These are phyloP conservation scores for Citrus reticulata DNA, from an alignment of 345 rosid species.

Conservation along the genomic window DNA sequence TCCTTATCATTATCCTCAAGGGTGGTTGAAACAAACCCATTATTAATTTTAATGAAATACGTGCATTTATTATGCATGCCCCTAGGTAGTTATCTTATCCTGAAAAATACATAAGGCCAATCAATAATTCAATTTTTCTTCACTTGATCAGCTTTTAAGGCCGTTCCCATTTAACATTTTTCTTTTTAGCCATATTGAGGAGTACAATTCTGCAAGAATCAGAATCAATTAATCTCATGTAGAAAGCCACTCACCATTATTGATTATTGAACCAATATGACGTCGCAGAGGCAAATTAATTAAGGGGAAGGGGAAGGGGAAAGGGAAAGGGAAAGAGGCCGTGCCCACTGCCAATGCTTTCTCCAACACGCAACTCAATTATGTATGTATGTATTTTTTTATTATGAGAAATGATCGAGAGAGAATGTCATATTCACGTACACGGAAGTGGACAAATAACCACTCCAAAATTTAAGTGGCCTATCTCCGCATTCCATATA, in stretches of 20 bases:
- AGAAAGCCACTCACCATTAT: conserved; percentile 4
- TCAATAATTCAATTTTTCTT: background rate
- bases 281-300: background rate
- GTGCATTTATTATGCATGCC: background rate
- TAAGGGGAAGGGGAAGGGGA: too few relatives aligned
- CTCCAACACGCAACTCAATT: conserved; percentile 18
- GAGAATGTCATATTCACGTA: background rate
- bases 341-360: background rate
- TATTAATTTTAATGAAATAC: background rate
- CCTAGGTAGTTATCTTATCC: background rate
- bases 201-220: background rate
- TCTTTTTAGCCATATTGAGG: background rate
- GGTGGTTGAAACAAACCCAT: conserved; percentile 7
- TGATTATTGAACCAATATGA: background rate
- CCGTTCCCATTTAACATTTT: background rate
- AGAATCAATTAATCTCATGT: background rate
- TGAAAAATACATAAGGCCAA: background rate
- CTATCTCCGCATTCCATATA: background rate
- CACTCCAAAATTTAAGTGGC: background rate
- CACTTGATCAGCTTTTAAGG: background rate
- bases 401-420: too few relatives aligned
- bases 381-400: background rate
- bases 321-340: too few relatives aligned
- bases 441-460: conserved; percentile 13
- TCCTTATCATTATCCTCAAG: conserved; percentile 1